Evolutionary conservation across 495 filamentous ascomycete species (phyloP).

Genomic region (Aspergillus nanangensis): DNA sequence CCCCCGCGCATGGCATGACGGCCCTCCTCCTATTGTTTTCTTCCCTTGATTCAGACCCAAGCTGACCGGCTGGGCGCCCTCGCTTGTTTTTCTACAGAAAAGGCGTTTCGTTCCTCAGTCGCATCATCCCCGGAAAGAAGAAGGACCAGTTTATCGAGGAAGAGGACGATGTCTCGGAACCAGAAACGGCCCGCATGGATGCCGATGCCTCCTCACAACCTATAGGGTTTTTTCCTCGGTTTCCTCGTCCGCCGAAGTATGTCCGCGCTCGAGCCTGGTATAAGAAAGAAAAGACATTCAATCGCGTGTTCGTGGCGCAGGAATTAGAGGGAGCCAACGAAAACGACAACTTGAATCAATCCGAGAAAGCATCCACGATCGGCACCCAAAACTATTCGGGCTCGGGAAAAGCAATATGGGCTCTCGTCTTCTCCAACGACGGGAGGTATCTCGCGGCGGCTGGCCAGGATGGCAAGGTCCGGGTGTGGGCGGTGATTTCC

Average conservation of each 20-base stretch:
- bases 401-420: constrained; percentile 69
- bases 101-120: constrained; percentile 85
- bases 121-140: constrained; percentile 78
- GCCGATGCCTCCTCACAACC: constrained; percentile 75
- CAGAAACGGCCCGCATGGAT: constrained; percentile 69
- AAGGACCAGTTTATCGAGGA: constrained; percentile 47
- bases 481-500: constrained; percentile 87
- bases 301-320: constrained; percentile 86
- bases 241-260: constrained; percentile 87
- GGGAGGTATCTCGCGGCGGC: constrained; percentile 87
- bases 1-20: too few species aligned
- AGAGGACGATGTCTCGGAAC: constrained; percentile 68
- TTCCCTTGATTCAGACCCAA: neutral
- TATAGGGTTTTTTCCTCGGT: constrained; percentile 82
- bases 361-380: constrained; percentile 26
- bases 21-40: neutral
- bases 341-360: constrained; percentile 5
- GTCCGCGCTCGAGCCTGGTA: constrained; percentile 77
- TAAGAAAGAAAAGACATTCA: constrained; percentile 81
- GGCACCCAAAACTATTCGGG: constrained; percentile 32
- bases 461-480: constrained; percentile 79
- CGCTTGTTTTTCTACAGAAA: constrained; percentile 50
- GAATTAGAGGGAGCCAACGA: constrained; percentile 51
- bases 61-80: neutral
- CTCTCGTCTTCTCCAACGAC: constrained; percentile 88